These are phyloP conservation scores for Crithidia expoeki DNA, from an alignment of 208 protist species.

Conservation along the genomic window DNA sequence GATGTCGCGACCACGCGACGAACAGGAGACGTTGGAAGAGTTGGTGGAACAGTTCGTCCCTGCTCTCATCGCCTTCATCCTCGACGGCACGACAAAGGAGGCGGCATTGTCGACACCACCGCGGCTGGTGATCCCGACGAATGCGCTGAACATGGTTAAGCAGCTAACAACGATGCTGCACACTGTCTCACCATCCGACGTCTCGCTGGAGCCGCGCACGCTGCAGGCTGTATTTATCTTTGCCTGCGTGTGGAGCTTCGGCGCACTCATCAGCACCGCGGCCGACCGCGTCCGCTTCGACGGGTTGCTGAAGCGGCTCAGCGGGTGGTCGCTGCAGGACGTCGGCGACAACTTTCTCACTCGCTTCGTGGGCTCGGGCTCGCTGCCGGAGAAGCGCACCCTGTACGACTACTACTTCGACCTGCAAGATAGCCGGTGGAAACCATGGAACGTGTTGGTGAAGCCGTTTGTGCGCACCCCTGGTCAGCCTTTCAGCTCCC, in stretches of 20 bases:
- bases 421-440: constrained; percentile 93
- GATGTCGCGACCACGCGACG: constrained; percentile 76
- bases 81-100: constrained; percentile 92
- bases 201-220: constrained; percentile 84
- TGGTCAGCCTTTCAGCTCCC: constrained; percentile 93
- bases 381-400: constrained; percentile 91
- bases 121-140: constrained; percentile 85
- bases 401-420: constrained; percentile 98
- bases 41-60: constrained; percentile 95
- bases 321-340: constrained; percentile 92
- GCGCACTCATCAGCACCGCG: constrained; percentile 80
- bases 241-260: constrained; percentile 96
- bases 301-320: constrained; percentile 93
- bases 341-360: constrained; percentile 91
- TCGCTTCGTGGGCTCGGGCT: constrained; percentile 90
- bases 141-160: constrained; percentile 93
- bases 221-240: constrained; percentile 97
- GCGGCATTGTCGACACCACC: constrained; percentile 67
- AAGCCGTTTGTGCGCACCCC: constrained; percentile 88
- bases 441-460: constrained; percentile 95
- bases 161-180: constrained; percentile 95
- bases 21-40: constrained; percentile 90
- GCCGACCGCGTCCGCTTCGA: constrained; percentile 94
- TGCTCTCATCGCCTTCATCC: constrained; percentile 89
- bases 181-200: constrained; percentile 75